Evolutionary conservation across 2,329 filamentous ascomycete genomes (phyloP), one percentile per base, ranked within the genome.

Genomic region (Cladosporium sp.): DNA sequence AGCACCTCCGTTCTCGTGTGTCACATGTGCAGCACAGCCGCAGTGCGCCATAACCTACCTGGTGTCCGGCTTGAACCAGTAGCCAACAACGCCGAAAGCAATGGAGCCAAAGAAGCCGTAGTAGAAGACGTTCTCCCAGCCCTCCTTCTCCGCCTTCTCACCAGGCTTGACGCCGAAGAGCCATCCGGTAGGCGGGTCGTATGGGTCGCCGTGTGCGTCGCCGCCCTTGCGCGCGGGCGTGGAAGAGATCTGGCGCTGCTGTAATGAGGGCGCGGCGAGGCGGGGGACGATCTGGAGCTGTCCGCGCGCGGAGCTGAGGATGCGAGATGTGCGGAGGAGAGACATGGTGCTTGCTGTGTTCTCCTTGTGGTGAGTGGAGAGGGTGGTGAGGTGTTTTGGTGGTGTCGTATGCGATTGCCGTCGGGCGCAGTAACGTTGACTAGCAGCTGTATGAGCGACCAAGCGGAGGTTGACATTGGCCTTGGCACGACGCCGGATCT

Each of bases 61-160:
- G 69, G 94, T 98, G 85, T 99, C 95, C 62, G 95, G 95, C 88
- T 98, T 98, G 79, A 95, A 98, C 69, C 92, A 92, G 82, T 97
- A 92, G 70, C 91, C 92, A 70, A 97, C 84, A 68, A 86, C 88
- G 64, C 89, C 89, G 70, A 92, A 83, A 31, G 88, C 80, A 75
- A 96, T 81, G 75, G 88, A 90, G 64, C 91, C 92, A 78, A 89
- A 91, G 80, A 96, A 93, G 59, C 93, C 93, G 78, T 91, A 91
- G 78, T 90, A 90, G 83, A 90, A 93, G 65, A 93, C 81, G 71
- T 85, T 88, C 85, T 99, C 95, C 95, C 95, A 99, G 62, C 94
- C 95, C 83, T 99, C 95, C 79, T 92, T 91, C 86, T 96, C 88
- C 77, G 92, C 89, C 85, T 97, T 96, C 87, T 97, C 92, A 69